Percentiles rank a stretch among this genome's conserved stretches.
phyloP scores from a whole-genome alignment of 768 basidiomycete species.

The Pisolithus albus region DNA sequence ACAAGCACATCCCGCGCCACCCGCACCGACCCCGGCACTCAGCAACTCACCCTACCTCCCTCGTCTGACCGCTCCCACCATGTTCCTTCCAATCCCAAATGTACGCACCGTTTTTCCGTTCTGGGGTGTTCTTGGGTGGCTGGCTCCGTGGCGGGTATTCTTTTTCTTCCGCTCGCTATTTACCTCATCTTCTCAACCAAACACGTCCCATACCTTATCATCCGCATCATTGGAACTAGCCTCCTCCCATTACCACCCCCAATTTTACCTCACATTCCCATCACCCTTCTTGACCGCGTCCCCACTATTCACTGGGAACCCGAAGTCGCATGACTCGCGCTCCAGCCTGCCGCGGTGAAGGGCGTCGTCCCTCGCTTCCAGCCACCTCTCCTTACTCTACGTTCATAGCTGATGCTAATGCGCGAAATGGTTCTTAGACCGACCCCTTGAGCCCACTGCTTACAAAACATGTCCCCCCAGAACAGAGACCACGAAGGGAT shows the following conservation, averaged over 20 bases:
- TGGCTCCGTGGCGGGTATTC: conserved; percentile 27
- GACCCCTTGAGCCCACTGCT: conserved; percentile 77
- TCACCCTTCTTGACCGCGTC: conserved; percentile 5
- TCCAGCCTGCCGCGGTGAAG: conserved; percentile 2
- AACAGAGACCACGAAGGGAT: conserved; percentile 68
- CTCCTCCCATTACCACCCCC: background rate
- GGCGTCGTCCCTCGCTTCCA: conserved; percentile 4
- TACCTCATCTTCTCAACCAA: conserved; percentile 18
- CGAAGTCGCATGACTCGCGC: conserved; percentile 1
- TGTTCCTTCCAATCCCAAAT: conserved; percentile 88
- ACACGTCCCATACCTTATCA: background rate
- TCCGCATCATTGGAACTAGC: background rate
- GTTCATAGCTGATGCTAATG: background rate
- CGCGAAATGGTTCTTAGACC: conserved; percentile 42
- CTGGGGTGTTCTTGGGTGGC: conserved; percentile 53
- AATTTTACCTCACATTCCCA: background rate
- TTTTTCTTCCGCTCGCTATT: conserved; percentile 34
- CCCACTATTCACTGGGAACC: background rate
- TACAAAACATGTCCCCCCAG: conserved; percentile 78
- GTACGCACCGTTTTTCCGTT: conserved; percentile 51
- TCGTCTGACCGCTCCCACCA: conserved; percentile 60
- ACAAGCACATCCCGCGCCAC: conserved; percentile 11
- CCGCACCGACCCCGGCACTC: conserved; percentile 40
- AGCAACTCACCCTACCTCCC: conserved; percentile 48
- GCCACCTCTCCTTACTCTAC: background rate